phyloP scores from a whole-genome alignment of 495 filamentous ascomycete species.

The Penicillium parvum region DNA sequence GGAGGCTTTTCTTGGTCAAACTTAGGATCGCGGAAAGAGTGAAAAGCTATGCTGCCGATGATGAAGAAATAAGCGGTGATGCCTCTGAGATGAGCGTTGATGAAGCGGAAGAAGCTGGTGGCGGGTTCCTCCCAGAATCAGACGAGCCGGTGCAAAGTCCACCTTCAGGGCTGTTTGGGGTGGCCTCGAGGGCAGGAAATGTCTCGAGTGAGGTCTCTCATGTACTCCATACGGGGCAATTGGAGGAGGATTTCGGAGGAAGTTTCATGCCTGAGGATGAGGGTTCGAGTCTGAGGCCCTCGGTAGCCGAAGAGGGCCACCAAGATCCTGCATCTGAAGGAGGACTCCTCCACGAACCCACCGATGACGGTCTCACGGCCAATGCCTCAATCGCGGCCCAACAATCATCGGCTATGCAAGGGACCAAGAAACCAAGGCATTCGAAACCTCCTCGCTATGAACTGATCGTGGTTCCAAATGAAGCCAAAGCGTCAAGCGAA shows the following conservation, averaged over 20 bases:
- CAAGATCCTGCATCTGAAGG: slow-evolving; percentile 1
- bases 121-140: slow-evolving; percentile 47
- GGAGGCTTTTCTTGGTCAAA: slow-evolving; percentile 71
- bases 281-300: not conserved
- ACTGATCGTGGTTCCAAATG: slow-evolving; percentile 31
- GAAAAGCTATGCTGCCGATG: slow-evolving; percentile 55
- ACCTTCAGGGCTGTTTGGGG: no score
- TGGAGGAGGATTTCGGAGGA: slow-evolving; percentile 6
- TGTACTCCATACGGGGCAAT: not conserved
- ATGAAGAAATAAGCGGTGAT: slow-evolving; percentile 33
- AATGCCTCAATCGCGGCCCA: not conserved
- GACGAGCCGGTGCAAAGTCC: slow-evolving; percentile 26
- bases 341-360: slow-evolving; percentile 23
- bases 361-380: not conserved
- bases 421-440: not conserved
- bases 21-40: slow-evolving; percentile 77
- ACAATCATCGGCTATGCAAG: not conserved
- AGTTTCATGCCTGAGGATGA: slow-evolving; percentile 28
- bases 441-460: slow-evolving; percentile 22
- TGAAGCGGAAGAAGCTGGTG: slow-evolving; percentile 26
- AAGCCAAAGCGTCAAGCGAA: not conserved
- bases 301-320: not conserved
- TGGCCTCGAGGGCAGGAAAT: no score
- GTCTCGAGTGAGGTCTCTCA: not conserved
- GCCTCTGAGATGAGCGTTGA: slow-evolving; percentile 22